Evolutionary conservation across 2,329 filamentous ascomycete genomes (phyloP), one percentile per base, ranked within the genome.

Genomic region (Juglanconis sp.): DNA sequence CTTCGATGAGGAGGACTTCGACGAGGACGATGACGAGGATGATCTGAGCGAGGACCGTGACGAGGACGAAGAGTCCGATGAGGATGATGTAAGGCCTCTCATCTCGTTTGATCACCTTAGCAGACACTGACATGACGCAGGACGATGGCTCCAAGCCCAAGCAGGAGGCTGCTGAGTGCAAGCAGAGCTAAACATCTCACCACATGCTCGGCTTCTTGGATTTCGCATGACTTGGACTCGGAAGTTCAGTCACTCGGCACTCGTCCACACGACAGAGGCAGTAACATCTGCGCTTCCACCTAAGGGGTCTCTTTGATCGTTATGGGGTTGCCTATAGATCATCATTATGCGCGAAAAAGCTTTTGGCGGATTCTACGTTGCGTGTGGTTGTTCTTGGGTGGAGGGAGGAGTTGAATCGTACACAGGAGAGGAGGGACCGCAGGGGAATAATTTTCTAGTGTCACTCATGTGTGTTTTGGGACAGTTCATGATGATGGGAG

Each of bases 121-220:
- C 65, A 68, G 4, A n/a, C 32, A 35, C 60, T 64, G 65, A 73
- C 69, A 65, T 59, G 9, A n/a, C 15, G n/a, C 68, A 96, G 91
- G 91, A 96, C 72, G 91, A 93, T 73, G 87, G 86, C 66, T 88
- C 89, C 68, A 96, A 94, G 83, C 92, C 92, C 61, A 96, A 96
- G 83, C 92, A 95, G 79, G 92, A 96, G 79, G 88, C 92, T 67
- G 91, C 92, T 67, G 92, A 96, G 81, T 96, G 92, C 87, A 96
- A 96, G 84, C 92, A 96, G 80, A 96, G 91, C 80, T 96, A 86
- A 83, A 78, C 64, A 62, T 63, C 47, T 58, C 49, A 54, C 57
- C 63, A 46, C 15, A 47, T 36, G 52, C 55, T 54, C 42, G 32
- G 47, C 52, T 56, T 61, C 56, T 61, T 62, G 59, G 53, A 62